phyloP scores from a whole-genome alignment of 805 yeast species.

The Candida silvicultrix region DNA sequence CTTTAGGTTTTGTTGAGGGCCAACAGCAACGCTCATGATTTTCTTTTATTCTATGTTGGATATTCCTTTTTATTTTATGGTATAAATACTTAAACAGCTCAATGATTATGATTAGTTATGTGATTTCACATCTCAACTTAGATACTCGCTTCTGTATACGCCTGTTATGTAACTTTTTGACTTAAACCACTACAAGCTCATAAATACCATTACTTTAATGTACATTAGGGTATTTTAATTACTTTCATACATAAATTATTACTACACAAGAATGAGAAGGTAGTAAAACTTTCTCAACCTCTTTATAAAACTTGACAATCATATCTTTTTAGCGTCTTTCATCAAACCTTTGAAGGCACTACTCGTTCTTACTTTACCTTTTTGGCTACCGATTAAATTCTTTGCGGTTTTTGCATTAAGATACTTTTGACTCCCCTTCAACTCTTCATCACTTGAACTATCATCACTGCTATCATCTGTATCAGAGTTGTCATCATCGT shows the following conservation, averaged over 20 bases:
- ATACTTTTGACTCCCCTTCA: slow-evolving; percentile 26
- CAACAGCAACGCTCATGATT: slow-evolving; percentile 27
- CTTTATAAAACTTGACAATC: not conserved
- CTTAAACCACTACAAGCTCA: too few relatives aligned
- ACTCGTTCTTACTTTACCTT: slow-evolving; percentile 21
- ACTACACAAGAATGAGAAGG: too few relatives aligned
- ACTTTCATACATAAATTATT: too few relatives aligned
- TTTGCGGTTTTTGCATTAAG: slow-evolving; percentile 40
- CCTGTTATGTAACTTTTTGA: too few relatives aligned
- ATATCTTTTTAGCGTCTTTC: slow-evolving; percentile 33
- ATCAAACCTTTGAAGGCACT: slow-evolving; percentile 44
- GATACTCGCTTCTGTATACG: too few relatives aligned
- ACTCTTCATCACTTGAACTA: slow-evolving; percentile 16
- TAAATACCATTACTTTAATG: too few relatives aligned
- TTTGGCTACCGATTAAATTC: slow-evolving; percentile 27
- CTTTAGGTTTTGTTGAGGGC: slow-evolving; percentile 79
- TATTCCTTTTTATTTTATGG: not conserved
- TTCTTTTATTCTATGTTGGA: not conserved
- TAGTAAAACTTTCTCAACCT: too few relatives aligned
- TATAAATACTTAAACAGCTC: too few relatives aligned
- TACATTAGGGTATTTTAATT: too few relatives aligned
- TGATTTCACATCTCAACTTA: too few relatives aligned
- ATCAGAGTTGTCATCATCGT: not conserved
- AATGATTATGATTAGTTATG: too few relatives aligned
- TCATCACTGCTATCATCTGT: slow-evolving; percentile 1